phyloP scores from a whole-genome alignment of 805 yeast species.

The Starmera pachycereana region DNA sequence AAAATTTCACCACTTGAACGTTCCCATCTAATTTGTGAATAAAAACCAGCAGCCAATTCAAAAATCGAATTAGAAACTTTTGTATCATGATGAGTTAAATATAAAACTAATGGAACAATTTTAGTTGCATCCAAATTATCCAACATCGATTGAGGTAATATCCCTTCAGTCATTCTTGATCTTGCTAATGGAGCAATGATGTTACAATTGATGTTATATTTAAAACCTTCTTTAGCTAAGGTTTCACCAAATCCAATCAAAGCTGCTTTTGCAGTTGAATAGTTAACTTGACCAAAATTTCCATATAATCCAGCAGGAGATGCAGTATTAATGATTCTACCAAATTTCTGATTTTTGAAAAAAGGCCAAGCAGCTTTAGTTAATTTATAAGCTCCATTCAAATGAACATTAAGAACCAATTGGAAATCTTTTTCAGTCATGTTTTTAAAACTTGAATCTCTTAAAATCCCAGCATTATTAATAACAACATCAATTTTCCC shows the following conservation, averaged over 20 bases:
- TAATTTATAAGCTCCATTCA: slow-evolving; percentile 79
- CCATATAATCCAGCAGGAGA: slow-evolving; percentile 97
- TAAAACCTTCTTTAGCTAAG: slow-evolving; percentile 86
- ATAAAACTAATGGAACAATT: slow-evolving; percentile 85
- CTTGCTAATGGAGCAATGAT: slow-evolving; percentile 92
- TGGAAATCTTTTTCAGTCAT: slow-evolving; percentile 76
- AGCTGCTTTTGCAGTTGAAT: slow-evolving; percentile 87
- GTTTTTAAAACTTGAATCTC: slow-evolving; percentile 80
- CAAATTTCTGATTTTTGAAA: slow-evolving; percentile 74
- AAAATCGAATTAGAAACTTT: slow-evolving; percentile 65
- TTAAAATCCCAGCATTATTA: slow-evolving; percentile 91
- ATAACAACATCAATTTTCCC: slow-evolving; percentile 84
- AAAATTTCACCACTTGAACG: slow-evolving; percentile 80
- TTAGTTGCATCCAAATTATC: slow-evolving; percentile 77
- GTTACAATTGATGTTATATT: slow-evolving; percentile 74
- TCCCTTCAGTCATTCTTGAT: slow-evolving; percentile 90
- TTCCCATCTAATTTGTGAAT: slow-evolving; percentile 90
- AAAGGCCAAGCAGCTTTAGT: slow-evolving; percentile 90
- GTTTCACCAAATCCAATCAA: slow-evolving; percentile 90
- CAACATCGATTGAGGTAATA: slow-evolving; percentile 78
- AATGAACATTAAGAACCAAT: slow-evolving; percentile 76
- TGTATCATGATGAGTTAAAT: slow-evolving; percentile 56
- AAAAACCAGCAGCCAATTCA: slow-evolving; percentile 93
- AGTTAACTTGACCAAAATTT: slow-evolving; percentile 93
- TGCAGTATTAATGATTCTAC: slow-evolving; percentile 86